Percentiles rank a stretch among this genome's conserved stretches.
phyloP scores from a whole-genome alignment of 2,329 filamentous ascomycete species.

The Setomelanomma holmii region DNA sequence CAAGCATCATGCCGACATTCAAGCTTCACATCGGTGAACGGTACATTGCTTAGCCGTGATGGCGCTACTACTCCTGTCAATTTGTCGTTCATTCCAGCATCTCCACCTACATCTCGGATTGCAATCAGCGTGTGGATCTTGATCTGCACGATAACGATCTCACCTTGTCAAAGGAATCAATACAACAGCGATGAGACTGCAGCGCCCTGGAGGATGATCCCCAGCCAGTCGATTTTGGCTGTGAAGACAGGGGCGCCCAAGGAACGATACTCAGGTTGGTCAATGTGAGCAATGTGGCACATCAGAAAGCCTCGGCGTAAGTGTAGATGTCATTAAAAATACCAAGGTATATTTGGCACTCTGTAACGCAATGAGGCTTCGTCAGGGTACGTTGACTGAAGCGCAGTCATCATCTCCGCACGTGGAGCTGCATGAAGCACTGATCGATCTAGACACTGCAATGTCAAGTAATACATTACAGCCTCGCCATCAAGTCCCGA shows the following conservation, averaged over 20 bases:
- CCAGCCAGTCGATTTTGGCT: background rate
- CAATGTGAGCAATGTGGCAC: background rate
- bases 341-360: slow-evolving; percentile 4
- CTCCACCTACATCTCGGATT: background rate
- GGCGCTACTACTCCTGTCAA: background rate
- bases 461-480: slow-evolving; percentile 13
- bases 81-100: background rate
- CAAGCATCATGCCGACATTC: background rate
- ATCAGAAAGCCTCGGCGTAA: background rate
- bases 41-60: slow-evolving; percentile 2
- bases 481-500: slow-evolving; percentile 9
- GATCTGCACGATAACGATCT: background rate
- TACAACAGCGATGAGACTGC: background rate
- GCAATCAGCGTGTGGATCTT: background rate
- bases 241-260: background rate
- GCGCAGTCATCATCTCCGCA: slow-evolving; percentile 6
- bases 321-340: slow-evolving; percentile 21
- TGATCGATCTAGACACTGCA: background rate
- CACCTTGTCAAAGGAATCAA: background rate
- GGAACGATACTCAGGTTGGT: too few species aligned
- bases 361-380: slow-evolving; percentile 7
- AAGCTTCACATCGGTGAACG: slow-evolving; percentile 1
- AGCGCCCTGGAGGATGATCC: background rate
- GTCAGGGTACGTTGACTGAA: background rate
- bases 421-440: slow-evolving; percentile 9